Conservation (phyloP, 2,329 filamentous ascomycete species). For the Beauveria scarabaeidicola region DNA sequence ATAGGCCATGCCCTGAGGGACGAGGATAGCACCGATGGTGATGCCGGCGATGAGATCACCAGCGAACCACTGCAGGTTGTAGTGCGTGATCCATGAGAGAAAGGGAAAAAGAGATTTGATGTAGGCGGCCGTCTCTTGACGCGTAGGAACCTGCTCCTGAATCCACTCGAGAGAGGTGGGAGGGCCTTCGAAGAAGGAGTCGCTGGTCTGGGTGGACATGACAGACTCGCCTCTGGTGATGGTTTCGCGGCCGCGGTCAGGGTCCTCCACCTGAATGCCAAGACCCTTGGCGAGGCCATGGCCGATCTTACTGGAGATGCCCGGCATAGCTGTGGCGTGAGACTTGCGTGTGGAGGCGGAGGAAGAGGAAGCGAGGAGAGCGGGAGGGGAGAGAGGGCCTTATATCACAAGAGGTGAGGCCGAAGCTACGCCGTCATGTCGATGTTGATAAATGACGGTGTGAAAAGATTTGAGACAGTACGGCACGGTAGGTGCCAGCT, state of each 20-base stretch:
- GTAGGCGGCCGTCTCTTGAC: slow-evolving; percentile 50
- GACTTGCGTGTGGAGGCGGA: background rate
- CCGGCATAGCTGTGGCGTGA: slow-evolving; percentile 24
- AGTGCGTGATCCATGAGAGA: slow-evolving; percentile 75
- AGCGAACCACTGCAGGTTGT: slow-evolving; percentile 81
- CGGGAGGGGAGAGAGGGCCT: background rate
- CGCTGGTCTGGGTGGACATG: slow-evolving; percentile 62
- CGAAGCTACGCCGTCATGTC: background rate
- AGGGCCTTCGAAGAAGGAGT: slow-evolving; percentile 75
- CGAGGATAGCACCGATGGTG: slow-evolving; percentile 59
- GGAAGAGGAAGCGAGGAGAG: background rate
- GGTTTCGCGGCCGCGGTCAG: slow-evolving; percentile 36
- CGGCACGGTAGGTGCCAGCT: background rate
- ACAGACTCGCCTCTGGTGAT: slow-evolving; percentile 71
- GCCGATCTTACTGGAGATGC: slow-evolving; percentile 50
- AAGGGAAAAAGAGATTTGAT: slow-evolving; percentile 74
- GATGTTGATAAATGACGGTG: background rate
- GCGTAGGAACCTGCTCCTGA: slow-evolving; percentile 50
- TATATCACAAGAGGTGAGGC: background rate
- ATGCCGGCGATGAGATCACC: slow-evolving; percentile 78
- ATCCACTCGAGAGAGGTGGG: slow-evolving; percentile 71
- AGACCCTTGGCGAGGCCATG: slow-evolving; percentile 68
- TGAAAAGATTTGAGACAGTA: background rate
- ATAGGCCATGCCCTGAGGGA: slow-evolving; percentile 97
- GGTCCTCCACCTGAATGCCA: slow-evolving; percentile 68